Conservation (phyloP, 768 basidiomycete genomes). For the Lactarius tabidus region DNA sequence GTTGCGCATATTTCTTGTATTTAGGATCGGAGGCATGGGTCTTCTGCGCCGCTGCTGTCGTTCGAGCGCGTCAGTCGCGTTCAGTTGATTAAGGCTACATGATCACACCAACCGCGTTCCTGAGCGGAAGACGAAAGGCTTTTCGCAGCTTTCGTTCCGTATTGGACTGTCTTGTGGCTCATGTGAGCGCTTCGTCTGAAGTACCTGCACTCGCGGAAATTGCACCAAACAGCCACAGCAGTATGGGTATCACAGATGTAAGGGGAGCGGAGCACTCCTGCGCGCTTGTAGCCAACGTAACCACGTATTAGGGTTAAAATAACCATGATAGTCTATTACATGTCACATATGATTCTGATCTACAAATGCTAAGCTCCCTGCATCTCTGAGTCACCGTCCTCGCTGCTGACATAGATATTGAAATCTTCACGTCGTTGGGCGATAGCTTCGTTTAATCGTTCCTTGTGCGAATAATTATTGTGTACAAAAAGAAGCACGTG, state of each 20-base stretch:
- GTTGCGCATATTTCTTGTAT: constrained; percentile 88
- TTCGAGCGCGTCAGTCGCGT: constrained; percentile 9
- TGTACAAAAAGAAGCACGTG: background rate
- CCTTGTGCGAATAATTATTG: constrained; percentile 1
- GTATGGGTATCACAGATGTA: constrained; percentile 64
- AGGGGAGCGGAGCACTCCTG: constrained; percentile 40
- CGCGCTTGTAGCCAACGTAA: background rate
- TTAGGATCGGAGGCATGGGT: constrained; percentile 78
- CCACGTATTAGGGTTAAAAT: constrained; percentile 14
- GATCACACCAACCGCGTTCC: constrained; percentile 46
- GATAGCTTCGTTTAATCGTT: constrained; percentile 21
- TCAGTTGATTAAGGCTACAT: background rate
- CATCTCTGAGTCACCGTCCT: constrained; percentile 51
- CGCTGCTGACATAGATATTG: constrained; percentile 36
- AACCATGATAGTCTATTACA: too few species aligned
- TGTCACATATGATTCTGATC: background rate
- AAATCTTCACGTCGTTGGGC: constrained; percentile 15
- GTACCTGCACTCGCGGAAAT: constrained; percentile 37
- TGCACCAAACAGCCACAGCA: constrained; percentile 44
- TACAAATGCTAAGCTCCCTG: background rate
- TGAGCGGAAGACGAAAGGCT: constrained; percentile 36
- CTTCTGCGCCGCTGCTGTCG: constrained; percentile 48
- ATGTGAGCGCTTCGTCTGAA: constrained; percentile 1
- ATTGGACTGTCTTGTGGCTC: background rate
- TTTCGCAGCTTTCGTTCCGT: constrained; percentile 19